Conservation (phyloP, 768 basidiomycete genomes). For the Trametes elegans region DNA sequence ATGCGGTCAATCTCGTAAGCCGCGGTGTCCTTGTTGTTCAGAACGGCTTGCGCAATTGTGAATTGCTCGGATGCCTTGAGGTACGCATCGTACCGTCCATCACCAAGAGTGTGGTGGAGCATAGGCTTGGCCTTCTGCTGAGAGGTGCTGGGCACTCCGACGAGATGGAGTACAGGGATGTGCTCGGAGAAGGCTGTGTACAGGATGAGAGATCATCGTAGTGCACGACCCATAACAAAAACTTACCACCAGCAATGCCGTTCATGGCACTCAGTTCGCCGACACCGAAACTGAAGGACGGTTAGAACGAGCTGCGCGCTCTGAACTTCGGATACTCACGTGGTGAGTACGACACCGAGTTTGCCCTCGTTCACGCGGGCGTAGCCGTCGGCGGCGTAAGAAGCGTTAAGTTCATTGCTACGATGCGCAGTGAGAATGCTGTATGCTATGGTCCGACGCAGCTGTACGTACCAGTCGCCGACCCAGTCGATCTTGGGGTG, state of each 20-base stretch:
- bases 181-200: constrained; percentile 77
- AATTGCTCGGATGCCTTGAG: constrained; percentile 72
- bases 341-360: constrained; percentile 76
- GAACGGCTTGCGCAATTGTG: constrained; percentile 61
- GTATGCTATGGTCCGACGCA: neutral
- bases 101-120: constrained; percentile 87
- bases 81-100: constrained; percentile 81
- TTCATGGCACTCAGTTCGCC: constrained; percentile 89
- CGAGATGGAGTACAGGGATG: constrained; percentile 88
- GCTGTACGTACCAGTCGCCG: constrained; percentile 64
- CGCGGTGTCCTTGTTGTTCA: constrained; percentile 54
- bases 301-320: neutral
- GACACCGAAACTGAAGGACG: constrained; percentile 71
- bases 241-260: constrained; percentile 71
- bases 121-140: constrained; percentile 72
- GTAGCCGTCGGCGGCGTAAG: constrained; percentile 93
- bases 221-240: neutral
- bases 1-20: constrained; percentile 76
- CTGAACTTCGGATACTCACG: constrained; percentile 41
- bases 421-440: neutral
- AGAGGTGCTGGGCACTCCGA: constrained; percentile 72
- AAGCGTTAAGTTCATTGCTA: constrained; percentile 82
- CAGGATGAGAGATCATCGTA: too few relatives aligned
- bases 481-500: constrained; percentile 79
- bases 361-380: constrained; percentile 78